Percentiles rank a stretch among this genome's conserved stretches.
Conservation (phyloP, 2,329 filamentous ascomycete genomes). For the Exserohilum rostratum region DNA sequence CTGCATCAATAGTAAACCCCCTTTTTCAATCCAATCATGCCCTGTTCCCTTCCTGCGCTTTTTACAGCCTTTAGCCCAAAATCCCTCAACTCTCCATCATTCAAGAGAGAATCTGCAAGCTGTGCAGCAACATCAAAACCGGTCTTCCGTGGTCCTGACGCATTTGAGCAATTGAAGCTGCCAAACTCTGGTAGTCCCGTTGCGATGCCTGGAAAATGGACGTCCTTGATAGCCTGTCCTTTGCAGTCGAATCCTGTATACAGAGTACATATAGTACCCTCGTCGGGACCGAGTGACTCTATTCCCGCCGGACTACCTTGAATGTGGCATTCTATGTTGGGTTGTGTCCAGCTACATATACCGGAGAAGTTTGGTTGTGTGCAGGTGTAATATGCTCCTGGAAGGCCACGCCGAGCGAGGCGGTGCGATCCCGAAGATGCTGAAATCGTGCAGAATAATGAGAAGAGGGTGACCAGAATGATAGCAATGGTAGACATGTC, state of each 20-base stretch:
- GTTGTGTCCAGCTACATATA: slow-evolving; percentile 37
- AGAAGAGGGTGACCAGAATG: slow-evolving; percentile 16
- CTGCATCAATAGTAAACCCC: slow-evolving; percentile 31
- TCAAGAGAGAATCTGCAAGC: slow-evolving; percentile 23
- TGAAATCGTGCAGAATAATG: slow-evolving; percentile 11
- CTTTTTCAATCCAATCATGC: slow-evolving; percentile 43
- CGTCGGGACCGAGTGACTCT: slow-evolving; percentile 42
- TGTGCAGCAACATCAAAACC: slow-evolving; percentile 6
- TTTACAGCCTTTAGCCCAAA: slow-evolving; percentile 24
- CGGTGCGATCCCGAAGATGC: slow-evolving; percentile 3
- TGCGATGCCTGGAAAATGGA: slow-evolving; percentile 35
- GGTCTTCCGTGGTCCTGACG: background rate
- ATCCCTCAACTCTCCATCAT: slow-evolving; percentile 32
- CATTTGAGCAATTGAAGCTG: slow-evolving; percentile 32
- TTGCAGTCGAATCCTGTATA: slow-evolving; percentile 32
- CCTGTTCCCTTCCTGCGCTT: slow-evolving; percentile 35
- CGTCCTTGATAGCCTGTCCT: slow-evolving; percentile 20
- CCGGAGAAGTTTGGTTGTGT: slow-evolving; percentile 34
- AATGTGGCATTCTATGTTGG: slow-evolving; percentile 32
- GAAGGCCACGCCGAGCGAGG: slow-evolving; percentile 39
- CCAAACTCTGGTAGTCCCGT: slow-evolving; percentile 28
- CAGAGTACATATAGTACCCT: slow-evolving; percentile 35
- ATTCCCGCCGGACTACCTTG: slow-evolving; percentile 28
- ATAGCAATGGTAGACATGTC: slow-evolving; percentile 6
- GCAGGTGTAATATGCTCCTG: slow-evolving; percentile 45